phyloP scores from a whole-genome alignment of 2,329 filamentous ascomycete species.

The Apiospora sp. region DNA sequence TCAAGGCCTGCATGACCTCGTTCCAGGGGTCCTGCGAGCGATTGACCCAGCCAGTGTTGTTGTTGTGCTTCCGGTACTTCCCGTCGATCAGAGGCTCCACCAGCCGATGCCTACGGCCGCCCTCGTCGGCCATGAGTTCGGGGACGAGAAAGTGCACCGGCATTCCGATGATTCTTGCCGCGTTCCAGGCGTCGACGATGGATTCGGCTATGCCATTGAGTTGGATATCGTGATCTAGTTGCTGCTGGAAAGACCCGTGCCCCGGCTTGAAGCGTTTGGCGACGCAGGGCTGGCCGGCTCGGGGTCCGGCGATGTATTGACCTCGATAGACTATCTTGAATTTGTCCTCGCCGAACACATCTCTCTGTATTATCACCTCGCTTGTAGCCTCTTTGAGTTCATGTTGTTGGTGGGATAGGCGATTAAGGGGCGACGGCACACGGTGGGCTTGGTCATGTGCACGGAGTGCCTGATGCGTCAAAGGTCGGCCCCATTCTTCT shows the following conservation, averaged over 20 bases:
- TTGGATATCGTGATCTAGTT: not conserved
- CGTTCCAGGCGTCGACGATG: not conserved
- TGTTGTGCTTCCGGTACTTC: not conserved
- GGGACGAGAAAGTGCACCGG: not conserved
- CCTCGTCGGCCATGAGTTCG: not conserved
- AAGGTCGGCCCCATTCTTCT: too few species aligned
- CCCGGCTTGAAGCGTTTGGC: not conserved
- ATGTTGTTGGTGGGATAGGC: not conserved
- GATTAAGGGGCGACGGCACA: not conserved
- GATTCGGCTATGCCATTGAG: not conserved
- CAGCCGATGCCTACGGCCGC: not conserved
- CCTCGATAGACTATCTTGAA: not conserved
- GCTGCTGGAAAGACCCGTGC: not conserved
- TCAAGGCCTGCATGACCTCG: not conserved
- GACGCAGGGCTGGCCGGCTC: not conserved
- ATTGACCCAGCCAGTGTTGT: not conserved
- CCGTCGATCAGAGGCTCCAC: not conserved
- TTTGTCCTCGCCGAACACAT: not conserved
- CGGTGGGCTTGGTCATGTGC: too few species aligned
- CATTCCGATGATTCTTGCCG: not conserved
- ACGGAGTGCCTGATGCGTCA: too few species aligned
- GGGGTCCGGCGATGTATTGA: not conserved
- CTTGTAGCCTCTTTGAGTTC: too few species aligned
- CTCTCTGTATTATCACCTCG: not conserved
- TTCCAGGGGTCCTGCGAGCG: not conserved